Evolutionary conservation across 495 filamentous ascomycete species (phyloP).

Genomic region (Hypoxylon trugodes): DNA sequence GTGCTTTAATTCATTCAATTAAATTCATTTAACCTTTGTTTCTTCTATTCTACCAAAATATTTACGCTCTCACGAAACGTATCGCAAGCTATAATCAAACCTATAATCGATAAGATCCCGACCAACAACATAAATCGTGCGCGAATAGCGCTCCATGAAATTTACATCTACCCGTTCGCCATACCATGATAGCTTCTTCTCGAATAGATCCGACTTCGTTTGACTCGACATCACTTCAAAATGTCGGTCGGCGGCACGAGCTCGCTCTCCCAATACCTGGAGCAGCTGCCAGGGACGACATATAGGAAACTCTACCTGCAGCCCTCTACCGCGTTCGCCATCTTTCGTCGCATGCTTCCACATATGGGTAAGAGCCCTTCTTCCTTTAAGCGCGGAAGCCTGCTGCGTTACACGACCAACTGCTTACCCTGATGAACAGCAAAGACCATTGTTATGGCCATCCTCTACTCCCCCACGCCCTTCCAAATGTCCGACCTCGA

Average conservation of each 20-base stretch:
- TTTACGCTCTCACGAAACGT: no score
- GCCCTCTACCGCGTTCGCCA: slow-evolving; percentile 92
- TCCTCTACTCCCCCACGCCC: slow-evolving; percentile 85
- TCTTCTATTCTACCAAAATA: no score
- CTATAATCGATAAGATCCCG: no score
- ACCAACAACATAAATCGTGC: no score
- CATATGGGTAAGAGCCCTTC: slow-evolving; percentile 71
- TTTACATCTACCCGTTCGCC: not conserved
- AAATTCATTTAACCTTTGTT: no score
- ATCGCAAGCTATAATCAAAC: no score
- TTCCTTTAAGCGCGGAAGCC: not conserved
- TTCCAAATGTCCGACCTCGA: slow-evolving; percentile 80
- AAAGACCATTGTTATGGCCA: slow-evolving; percentile 93
- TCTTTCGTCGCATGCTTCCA: slow-evolving; percentile 96
- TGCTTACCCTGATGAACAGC: slow-evolving; percentile 59
- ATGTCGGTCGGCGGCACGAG: slow-evolving; percentile 64
- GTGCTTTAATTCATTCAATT: no score
- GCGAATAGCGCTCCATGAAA: not conserved
- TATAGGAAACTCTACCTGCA: slow-evolving; percentile 92
- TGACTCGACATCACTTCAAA: slow-evolving; percentile 30
- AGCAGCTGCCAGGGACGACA: slow-evolving; percentile 85
- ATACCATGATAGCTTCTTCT: slow-evolving; percentile 17
- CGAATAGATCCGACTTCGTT: slow-evolving; percentile 3
- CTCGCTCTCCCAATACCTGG: slow-evolving; percentile 82
- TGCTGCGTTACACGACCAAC: slow-evolving; percentile 1